These are phyloP conservation scores for Dillenia turbinata DNA, from an alignment of 164 flowering plant species.

Conservation along the genomic window DNA sequence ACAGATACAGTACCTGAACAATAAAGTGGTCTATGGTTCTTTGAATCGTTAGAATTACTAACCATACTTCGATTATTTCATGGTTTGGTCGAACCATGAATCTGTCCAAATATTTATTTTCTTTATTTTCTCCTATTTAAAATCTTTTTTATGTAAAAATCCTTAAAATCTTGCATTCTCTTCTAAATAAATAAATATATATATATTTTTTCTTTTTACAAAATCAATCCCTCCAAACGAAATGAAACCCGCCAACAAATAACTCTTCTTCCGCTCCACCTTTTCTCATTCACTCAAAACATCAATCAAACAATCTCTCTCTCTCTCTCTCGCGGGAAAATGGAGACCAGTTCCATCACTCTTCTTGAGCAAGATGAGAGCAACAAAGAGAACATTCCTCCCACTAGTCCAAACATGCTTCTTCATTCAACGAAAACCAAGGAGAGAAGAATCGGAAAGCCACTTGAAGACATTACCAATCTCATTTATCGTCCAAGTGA, in stretches of 20 bases:
- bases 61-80: too few relatives aligned
- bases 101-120: too few relatives aligned
- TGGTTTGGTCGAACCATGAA: too few relatives aligned
- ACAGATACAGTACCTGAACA: too few relatives aligned
- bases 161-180: too few relatives aligned
- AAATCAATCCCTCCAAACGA: conserved; percentile 11
- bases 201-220: too few relatives aligned
- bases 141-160: too few relatives aligned
- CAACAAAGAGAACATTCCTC: conserved; percentile 22
- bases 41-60: too few relatives aligned
- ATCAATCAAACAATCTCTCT: neutral
- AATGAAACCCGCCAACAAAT: conserved; percentile 6
- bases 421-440: neutral
- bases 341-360: neutral
- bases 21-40: too few relatives aligned
- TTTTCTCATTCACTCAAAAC: neutral
- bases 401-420: conserved; percentile 8
- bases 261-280: neutral
- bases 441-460: conserved; percentile 13
- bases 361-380: conserved; percentile 1
- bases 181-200: too few relatives aligned
- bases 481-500: conserved; percentile 1
- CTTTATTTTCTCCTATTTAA: too few relatives aligned
- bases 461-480: conserved; percentile 22
- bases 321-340: conserved; percentile 4